Base-by-base conservation (phyloP, 2,329 filamentous ascomycete species). In the Epichloe bromicola region DNA sequence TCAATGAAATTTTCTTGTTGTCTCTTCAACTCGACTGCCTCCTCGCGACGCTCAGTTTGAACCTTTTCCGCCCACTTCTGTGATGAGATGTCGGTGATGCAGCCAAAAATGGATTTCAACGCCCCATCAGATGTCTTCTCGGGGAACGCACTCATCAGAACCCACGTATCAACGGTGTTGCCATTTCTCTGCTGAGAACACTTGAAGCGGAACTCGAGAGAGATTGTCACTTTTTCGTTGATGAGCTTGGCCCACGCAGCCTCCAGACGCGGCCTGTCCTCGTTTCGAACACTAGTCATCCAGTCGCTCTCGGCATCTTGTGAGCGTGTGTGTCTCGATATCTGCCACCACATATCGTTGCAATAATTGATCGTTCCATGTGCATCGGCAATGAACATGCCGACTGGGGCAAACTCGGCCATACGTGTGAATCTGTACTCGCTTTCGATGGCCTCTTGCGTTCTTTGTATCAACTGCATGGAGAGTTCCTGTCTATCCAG, bases 61-160 rank as follows among this genome's bases (percentile, higher is more conserved):
- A 88, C 80, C 45, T 83, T 82, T 65, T 94, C 88, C 1, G 88
- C 87, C 74, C 83, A 84, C 64, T 94, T 95, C 63, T 93, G 86
- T 50, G 85, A 79, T 17, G 85, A 88, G 56, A 95, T 94, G 60
- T 94, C 87, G 0, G 87, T 91, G 48, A 94, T 83, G 60, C 82
- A 86, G 49, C 85, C 86, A 58, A 90, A 89, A 3, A 89, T 83
- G 54, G 82, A 80, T 67, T 87, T 87, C 48, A 89, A 73, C 30
- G 71, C 69, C 3, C 83, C 85, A 30, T 78, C 69, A 1, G 72
- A 68, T 54, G 83, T 75, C 59, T 78, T 83, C 58, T 90, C 85
- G 0, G 85, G 85, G 57, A 85, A 88, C 0, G 84, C 85, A 51
- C 79, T 86, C 73, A 89, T 84, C 33, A 89, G 66, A 1, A 85